A percentile compares a stretch with the other conserved stretches of the same genome.
Conservation (phyloP, 345 rosid genomes). For the Boechera divaricarpa region DNA sequence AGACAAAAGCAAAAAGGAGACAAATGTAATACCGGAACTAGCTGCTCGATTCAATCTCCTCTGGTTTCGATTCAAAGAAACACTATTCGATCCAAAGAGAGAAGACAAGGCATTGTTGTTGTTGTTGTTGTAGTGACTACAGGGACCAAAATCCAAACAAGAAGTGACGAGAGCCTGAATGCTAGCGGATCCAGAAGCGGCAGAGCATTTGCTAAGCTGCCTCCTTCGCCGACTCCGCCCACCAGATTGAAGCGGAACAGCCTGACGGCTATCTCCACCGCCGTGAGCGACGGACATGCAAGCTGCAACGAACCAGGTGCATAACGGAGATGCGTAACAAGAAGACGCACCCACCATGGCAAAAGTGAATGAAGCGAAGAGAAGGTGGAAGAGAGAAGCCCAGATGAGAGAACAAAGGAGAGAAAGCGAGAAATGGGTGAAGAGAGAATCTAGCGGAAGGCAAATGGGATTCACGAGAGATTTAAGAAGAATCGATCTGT, state of each 20-base stretch:
- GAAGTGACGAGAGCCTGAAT: constrained; percentile 61
- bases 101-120: constrained; percentile 55
- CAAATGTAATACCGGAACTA: constrained; percentile 49
- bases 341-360: constrained; percentile 54
- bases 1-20: not conserved
- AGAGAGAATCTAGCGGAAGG: constrained; percentile 46
- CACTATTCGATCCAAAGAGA: constrained; percentile 55
- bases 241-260: constrained; percentile 40
- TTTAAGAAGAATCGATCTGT: constrained; percentile 41
- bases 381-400: not conserved
- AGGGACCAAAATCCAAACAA: constrained; percentile 74
- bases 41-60: constrained; percentile 50
- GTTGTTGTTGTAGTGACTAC: constrained; percentile 52
- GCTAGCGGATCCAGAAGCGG: constrained; percentile 50
- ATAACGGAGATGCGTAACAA: constrained; percentile 66
- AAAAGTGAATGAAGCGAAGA: constrained; percentile 18
- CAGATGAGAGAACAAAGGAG: not conserved
- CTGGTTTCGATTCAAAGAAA: constrained; percentile 51
- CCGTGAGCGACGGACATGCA: constrained; percentile 74
- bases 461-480: constrained; percentile 29
- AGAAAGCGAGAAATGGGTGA: constrained; percentile 39
- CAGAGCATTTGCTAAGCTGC: constrained; percentile 45
- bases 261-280: constrained; percentile 43
- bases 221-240: constrained; percentile 60
- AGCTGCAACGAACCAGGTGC: constrained; percentile 89